Evolutionary conservation across 2,329 filamentous ascomycete genomes (phyloP), one percentile per base, ranked within the genome.

Genomic region (Exophiala phaeomuriformis): DNA sequence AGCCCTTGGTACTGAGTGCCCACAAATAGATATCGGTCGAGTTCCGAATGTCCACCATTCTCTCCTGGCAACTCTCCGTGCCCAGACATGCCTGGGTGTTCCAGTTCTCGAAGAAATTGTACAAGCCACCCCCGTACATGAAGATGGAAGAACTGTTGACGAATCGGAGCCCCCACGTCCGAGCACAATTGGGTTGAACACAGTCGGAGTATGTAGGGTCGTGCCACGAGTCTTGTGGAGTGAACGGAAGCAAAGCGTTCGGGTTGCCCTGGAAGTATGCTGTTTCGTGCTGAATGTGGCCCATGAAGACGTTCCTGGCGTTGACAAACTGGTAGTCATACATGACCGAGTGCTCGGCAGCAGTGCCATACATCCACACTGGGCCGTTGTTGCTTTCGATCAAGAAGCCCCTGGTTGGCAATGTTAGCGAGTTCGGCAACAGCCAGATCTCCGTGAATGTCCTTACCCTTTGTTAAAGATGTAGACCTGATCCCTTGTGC

Each of bases 261-360:
- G 84, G 84, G 64, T 78, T 80, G 28, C 83, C 80, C 66, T 88
- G 84, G 68, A 80, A 86, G 69, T 88, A 88, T 0, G 84, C 79
- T 3, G 84, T 83, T 67, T 88, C 84, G 47, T 83, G 83, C 65
- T 88, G 84, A 45, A 83, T 78, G 61, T 82, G 76, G 12, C 81
- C 82, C 63, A 82, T 77, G 66, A 78, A 83, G 50, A 86, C 69
- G 63, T 86, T 77, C 43, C 75, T 72, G 3, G 84, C 82, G 47
- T 75, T 72, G 60, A 73, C 69, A 48, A 87, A 71, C 62, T 86
- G 80, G 66, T 87, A 88, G 66, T 87, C 82, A 74, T 87, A 89
- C n/a, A 85, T 69, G 1, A 78, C 74, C 46, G 77, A 77, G 67
- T 88, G 85, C 69, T 88, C 85, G 0, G 79, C 78, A 0, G 80